A percentile compares a stretch with the other conserved stretches of the same genome.
These are phyloP conservation scores for Naganishia sp. DNA, from an alignment of 1,284 basidiomycete genomes.

Conservation along the genomic window DNA sequence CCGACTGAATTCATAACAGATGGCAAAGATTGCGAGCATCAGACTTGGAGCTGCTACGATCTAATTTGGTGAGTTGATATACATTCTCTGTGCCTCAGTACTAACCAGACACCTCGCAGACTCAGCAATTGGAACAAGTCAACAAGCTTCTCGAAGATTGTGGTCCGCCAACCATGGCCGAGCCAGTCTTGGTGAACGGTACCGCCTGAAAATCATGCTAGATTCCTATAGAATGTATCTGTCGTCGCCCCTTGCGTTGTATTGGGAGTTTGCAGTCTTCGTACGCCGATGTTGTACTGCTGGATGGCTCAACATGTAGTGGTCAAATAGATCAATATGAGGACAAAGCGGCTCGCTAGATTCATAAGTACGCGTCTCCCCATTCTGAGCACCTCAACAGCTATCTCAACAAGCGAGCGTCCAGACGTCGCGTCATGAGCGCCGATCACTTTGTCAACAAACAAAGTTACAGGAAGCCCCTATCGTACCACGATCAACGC, in stretches of 20 bases:
- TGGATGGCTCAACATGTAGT: conserved; percentile 10
- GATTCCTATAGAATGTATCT: conserved; percentile 9
- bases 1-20: neutral
- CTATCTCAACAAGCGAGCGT: too few species aligned
- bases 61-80: conserved; percentile 3
- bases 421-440: neutral
- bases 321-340: too few species aligned
- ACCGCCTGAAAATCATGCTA: neutral
- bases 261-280: neutral
- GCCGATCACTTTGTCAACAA: conserved; percentile 17
- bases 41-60: conserved; percentile 11
- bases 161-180: neutral
- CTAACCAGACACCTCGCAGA: neutral
- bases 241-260: neutral
- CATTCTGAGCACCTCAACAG: too few species aligned
- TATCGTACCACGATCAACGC: conserved; percentile 17
- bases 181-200: conserved; percentile 15
- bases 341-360: too few species aligned
- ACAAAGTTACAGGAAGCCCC: conserved; percentile 2
- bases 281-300: conserved; percentile 7
- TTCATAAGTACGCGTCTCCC: too few species aligned
- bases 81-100: neutral
- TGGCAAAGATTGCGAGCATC: conserved; percentile 16
- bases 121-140: conserved; percentile 14
- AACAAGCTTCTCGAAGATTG: conserved; percentile 19